Evolutionary conservation across 495 filamentous ascomycete genomes (phyloP), one percentile per base, ranked within the genome.

Genomic region (Penicillium paradoxum): DNA sequence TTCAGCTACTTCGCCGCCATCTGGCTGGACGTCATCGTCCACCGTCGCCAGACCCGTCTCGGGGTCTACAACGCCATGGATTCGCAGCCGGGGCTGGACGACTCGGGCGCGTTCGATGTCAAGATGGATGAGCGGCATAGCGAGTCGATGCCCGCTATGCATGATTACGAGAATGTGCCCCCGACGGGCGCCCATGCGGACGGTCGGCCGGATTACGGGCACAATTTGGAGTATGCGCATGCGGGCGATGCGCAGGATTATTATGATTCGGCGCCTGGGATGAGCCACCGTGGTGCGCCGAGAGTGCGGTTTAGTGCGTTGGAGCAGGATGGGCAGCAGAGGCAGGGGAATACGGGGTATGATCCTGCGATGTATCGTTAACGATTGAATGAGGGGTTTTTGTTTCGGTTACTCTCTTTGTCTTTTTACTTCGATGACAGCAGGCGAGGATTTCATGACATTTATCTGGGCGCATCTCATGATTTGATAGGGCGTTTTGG

Each of bases 21-120:
- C n/a, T 51, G 57, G 8, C 71, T 84, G 19, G 83, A 84, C 51
- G 58, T 79, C 54, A 58, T 73, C 43, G 78, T 78, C 1, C 65
- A 68, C 49, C 67, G 68, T 11, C 69, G 72, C 39, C 60, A 68
- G 51, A 77, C 60, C 19, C 59, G 69, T 7, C 66, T 74, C 14
- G 80, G 81, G 14, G 67, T 62, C 7, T 85, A 83, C 58, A 69
- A 67, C 19, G 62, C 75, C 4, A 70, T 71, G 66, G 59, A 53
- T 11, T 64, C 56, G 32, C 52, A 51, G 38, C 37, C 56, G 2
- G 57, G 49, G 4, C 34, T 67, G 1, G 61, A 60, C 25, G 68
- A 71, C n/a, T 34, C 49, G 50, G 60, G 57, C 22, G 53, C 58
- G 2, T 53, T 56, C 19, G 60, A 66, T 43, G 62, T 70, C 32